Evolutionary conservation across 768 basidiomycete genomes (phyloP), one percentile per base, ranked within the genome.

Genomic region (Tylopilus subfusipes): DNA sequence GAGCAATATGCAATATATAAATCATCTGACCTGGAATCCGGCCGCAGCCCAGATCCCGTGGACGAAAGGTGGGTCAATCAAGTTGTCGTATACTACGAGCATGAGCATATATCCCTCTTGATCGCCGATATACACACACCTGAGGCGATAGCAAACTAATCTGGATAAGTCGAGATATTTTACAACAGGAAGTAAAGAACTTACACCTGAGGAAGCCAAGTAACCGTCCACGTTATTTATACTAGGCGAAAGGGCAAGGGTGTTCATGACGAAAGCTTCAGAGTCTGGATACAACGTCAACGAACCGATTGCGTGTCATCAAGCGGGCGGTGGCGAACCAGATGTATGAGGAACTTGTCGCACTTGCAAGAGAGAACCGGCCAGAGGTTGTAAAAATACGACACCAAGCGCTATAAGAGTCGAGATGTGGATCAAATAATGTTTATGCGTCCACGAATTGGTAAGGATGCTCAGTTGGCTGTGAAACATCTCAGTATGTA

Each of bases 21-120:
- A 30, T 54, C 73, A 40, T 19, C 38, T 11, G 54, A 83, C 85
- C 25, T 66, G 55, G 54, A 86, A 85, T 56, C 77, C 66, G 1
- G 79, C 77, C 22, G 77, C 76, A 8, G 85, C 74, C 85, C 85
- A 88, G 1, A 64, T 70, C 0, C 63, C 64, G 8, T 59, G 46
- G 21, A 86, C 71, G 60, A 85, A 88, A 9, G 83, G 80, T 2
- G 86, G 86, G 53, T 85, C 82, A 6, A 70, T 61, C 7, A 86
- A 64, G 18, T 66, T 60, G 57, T 80, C 56, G 39, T 72, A 70
- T 11, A 69, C 69, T 70, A 13, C 38, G 24, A 24, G 22, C 29
- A 48, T 61, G 27, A 59, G 49, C 31, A 36, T 0, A 10, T 22
- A 18, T 13, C 4, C 29, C 8, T 5, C 21, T 5, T 40, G 33